These are phyloP conservation scores for Cladophialophora bantiana DNA, from an alignment of 2,329 filamentous ascomycete species.

Conservation along the genomic window DNA sequence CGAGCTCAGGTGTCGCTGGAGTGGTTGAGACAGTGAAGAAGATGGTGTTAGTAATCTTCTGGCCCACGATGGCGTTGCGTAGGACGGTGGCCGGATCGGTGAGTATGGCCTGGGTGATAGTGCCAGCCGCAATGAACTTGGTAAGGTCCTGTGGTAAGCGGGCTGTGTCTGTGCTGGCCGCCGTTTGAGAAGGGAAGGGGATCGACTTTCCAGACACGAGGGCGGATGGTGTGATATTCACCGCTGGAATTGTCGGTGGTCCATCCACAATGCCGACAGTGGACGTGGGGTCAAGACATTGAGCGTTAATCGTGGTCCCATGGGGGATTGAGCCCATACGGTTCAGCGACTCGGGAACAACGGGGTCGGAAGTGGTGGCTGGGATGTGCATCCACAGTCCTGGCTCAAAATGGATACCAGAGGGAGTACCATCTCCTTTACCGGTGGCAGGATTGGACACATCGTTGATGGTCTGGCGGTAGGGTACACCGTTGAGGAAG, in stretches of 20 bases:
- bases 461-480: constrained; percentile 4
- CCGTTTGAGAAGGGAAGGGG: background rate
- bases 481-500: constrained; percentile 5
- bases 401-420: constrained; percentile 5
- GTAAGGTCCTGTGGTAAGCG: background rate
- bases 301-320: constrained; percentile 2
- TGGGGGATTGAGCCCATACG: constrained; percentile 8
- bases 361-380: background rate
- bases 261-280: background rate
- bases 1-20: background rate
- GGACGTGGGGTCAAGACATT: constrained; percentile 3
- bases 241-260: background rate
- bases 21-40: constrained; percentile 9
- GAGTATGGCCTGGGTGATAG: background rate
- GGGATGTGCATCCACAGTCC: constrained; percentile 10
- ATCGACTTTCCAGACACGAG: background rate
- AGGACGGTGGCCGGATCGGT: constrained; percentile 1
- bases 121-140: background rate
- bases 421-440: background rate
- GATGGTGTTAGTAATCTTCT: background rate
- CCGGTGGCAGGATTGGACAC: constrained; percentile 2
- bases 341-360: constrained; percentile 4
- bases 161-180: constrained; percentile 3
- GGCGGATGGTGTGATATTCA: background rate
- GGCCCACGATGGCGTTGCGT: constrained; percentile 6